Evolutionary conservation across 2,329 filamentous ascomycete species (phyloP).

Genomic region (Penicillium sp.): DNA sequence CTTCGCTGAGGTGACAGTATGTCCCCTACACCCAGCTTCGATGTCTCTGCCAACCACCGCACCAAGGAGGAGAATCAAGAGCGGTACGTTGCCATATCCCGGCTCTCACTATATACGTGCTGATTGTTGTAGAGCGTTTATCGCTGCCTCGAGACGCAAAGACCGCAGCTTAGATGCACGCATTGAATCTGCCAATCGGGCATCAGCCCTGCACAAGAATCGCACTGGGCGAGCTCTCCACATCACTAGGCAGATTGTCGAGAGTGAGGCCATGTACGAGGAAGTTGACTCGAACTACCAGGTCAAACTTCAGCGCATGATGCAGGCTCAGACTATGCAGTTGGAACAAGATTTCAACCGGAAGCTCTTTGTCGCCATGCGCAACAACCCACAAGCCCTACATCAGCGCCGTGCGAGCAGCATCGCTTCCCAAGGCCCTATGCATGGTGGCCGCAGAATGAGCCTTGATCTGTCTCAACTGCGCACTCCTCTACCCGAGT

Average conservation of each 20-base stretch:
- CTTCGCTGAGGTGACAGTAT: slow-evolving; percentile 23
- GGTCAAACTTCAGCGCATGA: slow-evolving; percentile 45
- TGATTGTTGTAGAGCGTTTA: slow-evolving; percentile 71
- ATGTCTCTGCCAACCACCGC: slow-evolving; percentile 40
- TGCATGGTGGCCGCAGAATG: slow-evolving; percentile 40
- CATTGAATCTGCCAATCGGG: slow-evolving; percentile 82
- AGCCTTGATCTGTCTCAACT: slow-evolving; percentile 40
- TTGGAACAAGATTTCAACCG: slow-evolving; percentile 44
- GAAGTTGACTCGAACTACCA: slow-evolving; percentile 80
- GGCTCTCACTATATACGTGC: not conserved
- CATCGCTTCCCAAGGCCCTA: slow-evolving; percentile 32
- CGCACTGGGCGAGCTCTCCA: slow-evolving; percentile 81
- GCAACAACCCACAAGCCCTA: slow-evolving; percentile 28
- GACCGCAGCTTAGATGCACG: slow-evolving; percentile 87
- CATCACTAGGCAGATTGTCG: slow-evolving; percentile 83
- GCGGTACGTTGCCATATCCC: slow-evolving; percentile 36
- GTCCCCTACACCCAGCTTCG: slow-evolving; percentile 36
- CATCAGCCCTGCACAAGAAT: slow-evolving; percentile 88
- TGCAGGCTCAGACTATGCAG: slow-evolving; percentile 44
- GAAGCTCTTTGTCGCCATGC: slow-evolving; percentile 43
- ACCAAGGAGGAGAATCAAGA: slow-evolving; percentile 52
- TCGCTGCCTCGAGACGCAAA: slow-evolving; percentile 84
- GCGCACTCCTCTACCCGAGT: slow-evolving; percentile 34
- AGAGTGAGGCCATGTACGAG: slow-evolving; percentile 95
- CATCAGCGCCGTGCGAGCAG: slow-evolving; percentile 35